Evolutionary conservation across 1,139 yeast species (phyloP).

Genomic region (Hemisphaericaspora xylanilytica): DNA sequence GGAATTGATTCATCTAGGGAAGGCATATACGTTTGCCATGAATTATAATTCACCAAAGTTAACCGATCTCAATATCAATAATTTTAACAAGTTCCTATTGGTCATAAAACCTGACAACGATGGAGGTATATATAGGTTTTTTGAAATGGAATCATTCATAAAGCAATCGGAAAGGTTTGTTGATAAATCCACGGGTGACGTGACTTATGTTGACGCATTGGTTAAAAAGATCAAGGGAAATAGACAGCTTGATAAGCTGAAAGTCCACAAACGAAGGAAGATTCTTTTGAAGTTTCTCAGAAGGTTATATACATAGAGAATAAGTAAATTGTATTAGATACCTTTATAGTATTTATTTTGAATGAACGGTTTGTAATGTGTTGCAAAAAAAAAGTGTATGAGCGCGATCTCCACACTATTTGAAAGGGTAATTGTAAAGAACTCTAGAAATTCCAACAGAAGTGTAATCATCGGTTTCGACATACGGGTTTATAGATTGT

Average conservation of each 20-base stretch:
- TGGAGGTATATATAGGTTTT: conserved; percentile 5
- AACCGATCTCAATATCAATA: conserved; percentile 9
- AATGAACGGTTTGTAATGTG: no score
- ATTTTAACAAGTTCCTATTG: conserved; percentile 11
- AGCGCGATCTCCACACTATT: no score
- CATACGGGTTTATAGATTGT: no score
- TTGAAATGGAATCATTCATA: conserved; percentile 11
- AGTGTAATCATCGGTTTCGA: background rate
- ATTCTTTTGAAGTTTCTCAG: background rate
- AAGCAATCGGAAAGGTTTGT: conserved; percentile 5
- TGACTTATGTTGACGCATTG: conserved; percentile 13
- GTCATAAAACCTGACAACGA: conserved; percentile 4
- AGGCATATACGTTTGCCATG: conserved; percentile 10
- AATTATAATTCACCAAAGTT: conserved; percentile 6
- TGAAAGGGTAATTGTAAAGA: no score
- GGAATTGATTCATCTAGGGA: conserved; percentile 15
- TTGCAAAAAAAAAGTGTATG: background rate
- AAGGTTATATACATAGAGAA: background rate
- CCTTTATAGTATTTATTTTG: background rate
- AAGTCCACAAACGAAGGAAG: background rate
- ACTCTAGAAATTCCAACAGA: no score
- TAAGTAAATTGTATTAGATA: no score
- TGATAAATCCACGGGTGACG: conserved; percentile 13
- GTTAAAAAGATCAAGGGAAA: conserved; percentile 9
- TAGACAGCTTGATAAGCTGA: background rate